Base-by-base conservation (phyloP, 805 yeast species). In the Monosporozyma unispora region DNA sequence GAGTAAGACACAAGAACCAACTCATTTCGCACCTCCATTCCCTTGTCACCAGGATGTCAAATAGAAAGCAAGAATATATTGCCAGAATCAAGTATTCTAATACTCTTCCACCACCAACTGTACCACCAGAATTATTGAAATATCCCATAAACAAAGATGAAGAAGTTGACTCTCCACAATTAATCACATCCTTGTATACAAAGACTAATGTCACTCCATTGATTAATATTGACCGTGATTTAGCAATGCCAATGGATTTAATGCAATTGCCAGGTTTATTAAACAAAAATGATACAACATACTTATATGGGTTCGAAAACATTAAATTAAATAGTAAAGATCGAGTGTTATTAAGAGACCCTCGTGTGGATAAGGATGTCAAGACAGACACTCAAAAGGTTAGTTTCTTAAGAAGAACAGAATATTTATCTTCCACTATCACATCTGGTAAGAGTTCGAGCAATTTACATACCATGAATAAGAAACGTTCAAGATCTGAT, bases 381-480 rank as follows among this genome's bases (percentile, higher is more conserved):
- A 69, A 64, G 56, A 63, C 64, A 14, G 73, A 70, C 52, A 55
- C 62, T 46, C 70, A 74, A 19, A 70, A 71, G 42, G 75, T 86
- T 12, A 76, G 87, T n/a, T 90, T 91, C 69, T 75, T 91, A 63
- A 82, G 97, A 71, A 81, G 98, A 70, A 91, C 99, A 0, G 98
- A 93, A 63, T 91, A 91, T 64, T 84, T 88, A 51, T 78, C 95
- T 10, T 80, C 85, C 35, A 82, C 70, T 3, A 56, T 57, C 25
- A 54, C 64, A 3, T 53, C 79, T 47, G 61, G 68, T 48, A 52
- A 54, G 39, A 46, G 44, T 29, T 49, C 44, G 31, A 58, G 28
- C 12, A 29, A 29, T 16, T n/a, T 16, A 22, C 22, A n/a, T 18
- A 40, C n/a, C 3, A 11, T 18, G 22, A 29, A 54, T 37, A 54